A percentile compares a stretch with the other conserved stretches of the same genome.
Evolutionary conservation across 2,329 filamentous ascomycete genomes (phyloP).

Genomic region (Nannizziopsis arthrosporioides): DNA sequence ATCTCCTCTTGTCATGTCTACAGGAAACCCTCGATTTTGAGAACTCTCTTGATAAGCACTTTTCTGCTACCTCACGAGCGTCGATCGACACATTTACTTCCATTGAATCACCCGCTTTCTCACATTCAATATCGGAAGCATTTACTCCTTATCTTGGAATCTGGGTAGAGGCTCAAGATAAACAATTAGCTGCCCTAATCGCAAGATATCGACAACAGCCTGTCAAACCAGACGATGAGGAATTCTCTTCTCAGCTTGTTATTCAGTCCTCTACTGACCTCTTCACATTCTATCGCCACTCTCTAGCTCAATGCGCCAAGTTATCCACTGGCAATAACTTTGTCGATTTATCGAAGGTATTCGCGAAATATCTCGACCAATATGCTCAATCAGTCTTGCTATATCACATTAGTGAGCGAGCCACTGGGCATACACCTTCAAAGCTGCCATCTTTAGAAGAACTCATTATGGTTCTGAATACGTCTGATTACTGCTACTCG

Average conservation of each 20-base stretch:
- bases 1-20: slow-evolving; percentile 73
- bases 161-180: slow-evolving; percentile 95
- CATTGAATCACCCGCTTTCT: slow-evolving; percentile 65
- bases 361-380: slow-evolving; percentile 88
- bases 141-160: slow-evolving; percentile 95
- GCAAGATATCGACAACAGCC: slow-evolving; percentile 78
- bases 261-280: slow-evolving; percentile 90
- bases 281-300: slow-evolving; percentile 92
- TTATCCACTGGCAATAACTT: slow-evolving; percentile 82
- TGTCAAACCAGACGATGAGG: slow-evolving; percentile 69
- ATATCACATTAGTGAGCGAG: slow-evolving; percentile 52
- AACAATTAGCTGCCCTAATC: slow-evolving; percentile 69
- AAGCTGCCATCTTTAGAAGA: slow-evolving; percentile 52
- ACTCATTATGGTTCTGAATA: slow-evolving; percentile 78
- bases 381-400: slow-evolving; percentile 90
- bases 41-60: slow-evolving; percentile 74
- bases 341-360: slow-evolving; percentile 69
- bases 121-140: slow-evolving; percentile 84
- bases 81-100: slow-evolving; percentile 87
- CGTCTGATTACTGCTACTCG: slow-evolving; percentile 91
- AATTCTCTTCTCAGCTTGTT: slow-evolving; percentile 81
- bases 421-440: slow-evolving; percentile 44
- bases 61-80: slow-evolving; percentile 55
- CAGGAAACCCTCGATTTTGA: slow-evolving; percentile 97
- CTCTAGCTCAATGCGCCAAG: slow-evolving; percentile 88